Evolutionary conservation across 2,329 filamentous ascomycete species (phyloP).

Genomic region (Cephalotrichum gorgonifer): DNA sequence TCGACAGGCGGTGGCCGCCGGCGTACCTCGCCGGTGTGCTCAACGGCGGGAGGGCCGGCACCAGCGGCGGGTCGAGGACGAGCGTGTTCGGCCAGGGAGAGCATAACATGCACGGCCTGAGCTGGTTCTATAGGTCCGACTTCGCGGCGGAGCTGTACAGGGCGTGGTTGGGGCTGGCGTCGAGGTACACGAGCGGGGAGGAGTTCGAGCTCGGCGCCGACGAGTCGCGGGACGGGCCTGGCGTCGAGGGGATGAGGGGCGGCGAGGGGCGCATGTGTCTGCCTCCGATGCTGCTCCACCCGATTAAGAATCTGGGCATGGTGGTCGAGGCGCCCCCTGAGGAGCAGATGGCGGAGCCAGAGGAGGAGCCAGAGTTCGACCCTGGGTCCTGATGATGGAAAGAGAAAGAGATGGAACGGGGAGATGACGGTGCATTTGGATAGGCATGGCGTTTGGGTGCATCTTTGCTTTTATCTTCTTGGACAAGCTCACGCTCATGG

Average conservation of each 20-base stretch:
- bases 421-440: not conserved
- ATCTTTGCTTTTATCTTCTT: not conserved
- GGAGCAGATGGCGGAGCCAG: conserved; percentile 29
- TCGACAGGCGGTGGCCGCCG: conserved; percentile 78
- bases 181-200: conserved; percentile 70
- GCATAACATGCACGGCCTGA: conserved; percentile 77
- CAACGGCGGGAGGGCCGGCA: conserved; percentile 69
- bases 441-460: not conserved
- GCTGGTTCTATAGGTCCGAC: conserved; percentile 84
- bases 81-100: conserved; percentile 75
- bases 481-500: not conserved
- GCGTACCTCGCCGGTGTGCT: conserved; percentile 68
- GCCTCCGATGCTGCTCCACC: conserved; percentile 81
- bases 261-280: conserved; percentile 84
- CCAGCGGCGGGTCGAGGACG: conserved; percentile 61
- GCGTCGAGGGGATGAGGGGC: conserved; percentile 44
- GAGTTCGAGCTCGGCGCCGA: conserved; percentile 57
- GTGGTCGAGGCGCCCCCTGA: conserved; percentile 48
- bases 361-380: conserved; percentile 28
- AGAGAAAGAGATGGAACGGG: not conserved
- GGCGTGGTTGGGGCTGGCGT: conserved; percentile 74
- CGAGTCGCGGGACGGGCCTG: conserved; percentile 35
- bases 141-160: conserved; percentile 76
- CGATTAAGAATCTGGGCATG: conserved; percentile 66
- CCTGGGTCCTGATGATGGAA: conserved; percentile 30